Conservation (phyloP, 2,329 filamentous ascomycete species). For the Neophaeococcomyces mojaviensis region DNA sequence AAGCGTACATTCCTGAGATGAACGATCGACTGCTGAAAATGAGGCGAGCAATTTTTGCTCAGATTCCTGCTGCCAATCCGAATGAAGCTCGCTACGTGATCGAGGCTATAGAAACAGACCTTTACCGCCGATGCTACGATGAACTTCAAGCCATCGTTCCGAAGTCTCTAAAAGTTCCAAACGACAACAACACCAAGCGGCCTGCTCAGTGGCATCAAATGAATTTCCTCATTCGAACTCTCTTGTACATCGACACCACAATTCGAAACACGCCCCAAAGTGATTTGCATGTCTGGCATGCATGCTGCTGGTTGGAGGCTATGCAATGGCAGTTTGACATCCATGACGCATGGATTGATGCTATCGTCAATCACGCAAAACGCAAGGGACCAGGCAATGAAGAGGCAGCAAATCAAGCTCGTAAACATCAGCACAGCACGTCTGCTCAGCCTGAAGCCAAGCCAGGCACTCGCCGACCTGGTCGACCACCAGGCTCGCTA, state of each 20-base stretch:
- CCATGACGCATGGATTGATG: background rate
- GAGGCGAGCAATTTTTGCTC: no score
- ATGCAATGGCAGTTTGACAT: constrained; percentile 2
- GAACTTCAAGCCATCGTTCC: no score
- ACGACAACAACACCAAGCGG: no score
- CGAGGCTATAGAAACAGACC: no score
- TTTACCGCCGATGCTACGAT: no score
- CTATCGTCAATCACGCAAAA: background rate
- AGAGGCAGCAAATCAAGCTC: no score
- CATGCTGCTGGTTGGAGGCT: background rate
- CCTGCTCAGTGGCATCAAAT: background rate
- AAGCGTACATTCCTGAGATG: no score
- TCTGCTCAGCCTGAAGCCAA: background rate
- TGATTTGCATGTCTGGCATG: background rate
- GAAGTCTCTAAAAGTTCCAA: no score
- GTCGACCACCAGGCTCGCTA: background rate
- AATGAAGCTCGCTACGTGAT: no score
- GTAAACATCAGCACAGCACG: background rate
- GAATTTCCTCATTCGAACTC: background rate
- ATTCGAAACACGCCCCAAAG: background rate
- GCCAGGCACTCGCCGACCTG: background rate
- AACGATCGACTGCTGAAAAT: no score
- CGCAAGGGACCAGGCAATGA: background rate
- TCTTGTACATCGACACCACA: background rate
- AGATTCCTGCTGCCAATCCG: no score